Evolutionary conservation across 352 stramenopile genomes (phyloP), one percentile per base, ranked within the genome.

Genomic region (Halophytophthora batemanensis): DNA sequence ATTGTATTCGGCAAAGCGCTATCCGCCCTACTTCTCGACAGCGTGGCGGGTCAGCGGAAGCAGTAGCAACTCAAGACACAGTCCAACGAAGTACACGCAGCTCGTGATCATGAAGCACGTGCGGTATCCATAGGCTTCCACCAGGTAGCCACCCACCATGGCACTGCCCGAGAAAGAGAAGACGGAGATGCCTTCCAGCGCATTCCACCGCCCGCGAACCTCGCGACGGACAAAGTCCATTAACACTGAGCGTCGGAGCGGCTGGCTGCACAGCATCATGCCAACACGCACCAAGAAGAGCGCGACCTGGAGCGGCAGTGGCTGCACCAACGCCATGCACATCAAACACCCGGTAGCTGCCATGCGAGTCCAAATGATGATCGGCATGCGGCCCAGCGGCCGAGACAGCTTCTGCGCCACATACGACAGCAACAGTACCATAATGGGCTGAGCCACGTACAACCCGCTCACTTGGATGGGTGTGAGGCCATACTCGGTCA

Each of bases 241-340:
- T 39, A 92, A 55, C 11, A 92, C 66, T 11, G 82, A 90, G 2
- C 78, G 78, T 23, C 82, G 77, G 34, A 92, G 59, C 22, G 82
- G 82, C 59, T 92, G 78, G 21, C 78, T 90, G 50, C 82, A 92
- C 28, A 78, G 78, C 82, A 92, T 92, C 74, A 88, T 89, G 21
- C 82, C 82, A 15, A 74, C 78, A 37, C 82, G 77, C 61, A 90
- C 72, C 17, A 89, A 63, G 49, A 92, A 92, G 15, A 92, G 51
- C 33, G 66, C 48, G 39, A 92, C 77, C 61, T 92, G 74, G 12
- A 87, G 45, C 22, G 19, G 43, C 39, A 88, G 56, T 18, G 82
- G 74, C 50, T 75, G 50, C 6, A 71, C 69, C 43, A 82, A 84
- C 15, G 78, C 60, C 76, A 92, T 88, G 15, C 50, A 66, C 40